Evolutionary conservation across 2,329 filamentous ascomycete genomes (phyloP).

Genomic region (Penicillium sp.): DNA sequence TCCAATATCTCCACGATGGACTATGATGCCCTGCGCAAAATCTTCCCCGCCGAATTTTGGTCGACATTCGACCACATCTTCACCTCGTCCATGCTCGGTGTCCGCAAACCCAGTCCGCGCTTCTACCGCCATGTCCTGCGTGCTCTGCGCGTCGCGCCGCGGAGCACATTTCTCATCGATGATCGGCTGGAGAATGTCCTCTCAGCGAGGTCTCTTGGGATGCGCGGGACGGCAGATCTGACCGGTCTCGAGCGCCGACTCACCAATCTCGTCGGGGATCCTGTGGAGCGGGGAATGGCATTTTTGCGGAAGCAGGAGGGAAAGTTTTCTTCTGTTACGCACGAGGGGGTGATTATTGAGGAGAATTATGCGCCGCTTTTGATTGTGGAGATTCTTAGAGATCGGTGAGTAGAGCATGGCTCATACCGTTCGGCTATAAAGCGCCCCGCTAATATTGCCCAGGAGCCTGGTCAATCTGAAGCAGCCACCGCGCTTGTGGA

Average conservation of each 20-base stretch:
- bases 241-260: background rate
- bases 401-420: background rate
- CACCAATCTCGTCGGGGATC: background rate
- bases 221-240: background rate
- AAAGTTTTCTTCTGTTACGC: background rate
- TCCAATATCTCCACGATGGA: background rate
- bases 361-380: background rate
- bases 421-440: too few relatives aligned
- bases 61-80: conserved; percentile 28
- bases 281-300: background rate
- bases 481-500: background rate
- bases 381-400: background rate
- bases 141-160: conserved; percentile 15
- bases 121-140: conserved; percentile 41
- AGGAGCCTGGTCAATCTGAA: background rate
- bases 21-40: background rate
- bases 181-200: background rate
- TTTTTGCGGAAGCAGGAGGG: background rate
- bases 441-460: background rate
- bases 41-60: background rate
- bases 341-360: background rate
- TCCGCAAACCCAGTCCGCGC: conserved; percentile 40
- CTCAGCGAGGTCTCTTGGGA: background rate
- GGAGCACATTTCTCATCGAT: background rate
- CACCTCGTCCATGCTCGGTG: conserved; percentile 38